Evolutionary conservation across 2,329 filamentous ascomycete genomes (phyloP).

Genomic region (Cordyceps fumosorosea): DNA sequence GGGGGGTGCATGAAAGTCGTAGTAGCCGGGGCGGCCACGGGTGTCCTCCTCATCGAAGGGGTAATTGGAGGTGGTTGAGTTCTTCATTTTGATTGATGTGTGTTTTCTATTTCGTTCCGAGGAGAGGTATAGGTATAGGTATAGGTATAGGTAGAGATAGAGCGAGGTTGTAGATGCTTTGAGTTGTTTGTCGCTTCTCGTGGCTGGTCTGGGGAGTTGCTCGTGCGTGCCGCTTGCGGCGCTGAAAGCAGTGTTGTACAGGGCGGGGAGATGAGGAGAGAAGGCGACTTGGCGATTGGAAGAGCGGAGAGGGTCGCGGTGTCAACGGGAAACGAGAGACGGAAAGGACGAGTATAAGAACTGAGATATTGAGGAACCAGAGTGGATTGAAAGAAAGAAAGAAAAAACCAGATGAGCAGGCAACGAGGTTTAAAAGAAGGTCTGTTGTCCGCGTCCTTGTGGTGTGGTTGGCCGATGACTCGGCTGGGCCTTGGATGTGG

Average conservation of each 20-base stretch:
- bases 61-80: background rate
- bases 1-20: conserved; percentile 11
- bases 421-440: background rate
- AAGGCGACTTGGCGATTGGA: background rate
- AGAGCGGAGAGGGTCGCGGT: background rate
- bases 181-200: background rate
- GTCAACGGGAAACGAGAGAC: conserved; percentile 1
- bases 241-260: background rate
- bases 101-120: background rate
- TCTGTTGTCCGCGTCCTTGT: background rate
- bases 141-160: background rate
- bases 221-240: background rate
- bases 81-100: conserved; percentile 1
- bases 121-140: background rate
- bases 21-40: conserved; percentile 12
- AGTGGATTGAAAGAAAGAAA: background rate
- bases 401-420: background rate
- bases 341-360: background rate
- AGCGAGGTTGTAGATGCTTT: background rate
- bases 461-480: conserved; percentile 10
- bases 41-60: conserved; percentile 9
- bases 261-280: background rate
- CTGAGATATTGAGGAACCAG: background rate
- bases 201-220: background rate
- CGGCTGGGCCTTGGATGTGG: background rate